phyloP scores from a whole-genome alignment of 306 rosid genomes.

The Cucurbita moschata region DNA sequence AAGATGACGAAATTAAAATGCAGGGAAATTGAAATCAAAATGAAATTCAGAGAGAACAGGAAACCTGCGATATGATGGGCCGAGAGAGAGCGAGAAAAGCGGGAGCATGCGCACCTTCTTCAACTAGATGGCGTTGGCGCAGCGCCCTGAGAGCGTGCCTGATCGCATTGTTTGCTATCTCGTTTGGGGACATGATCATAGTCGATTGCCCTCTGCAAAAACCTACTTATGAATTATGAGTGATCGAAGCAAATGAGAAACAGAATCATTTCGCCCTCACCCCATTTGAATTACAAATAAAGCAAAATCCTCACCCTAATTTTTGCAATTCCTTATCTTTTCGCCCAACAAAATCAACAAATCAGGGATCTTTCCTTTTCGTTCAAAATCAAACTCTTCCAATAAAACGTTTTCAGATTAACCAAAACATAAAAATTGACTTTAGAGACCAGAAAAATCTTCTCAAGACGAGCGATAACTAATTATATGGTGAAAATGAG shows the following conservation, averaged over 20 bases:
- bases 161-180: constrained; percentile 50
- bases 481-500: too few relatives aligned
- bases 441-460: too few relatives aligned
- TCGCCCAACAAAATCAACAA: not conserved
- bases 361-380: not conserved
- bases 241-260: constrained; percentile 1
- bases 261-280: not conserved
- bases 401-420: not conserved
- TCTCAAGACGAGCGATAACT: too few relatives aligned
- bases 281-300: not conserved
- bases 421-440: not conserved
- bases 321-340: not conserved
- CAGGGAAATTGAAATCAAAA: not conserved
- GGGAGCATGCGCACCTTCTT: constrained; percentile 97
- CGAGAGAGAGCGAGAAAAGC: constrained; percentile 59
- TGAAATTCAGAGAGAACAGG: not conserved
- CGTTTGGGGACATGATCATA: constrained; percentile 6
- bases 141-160: constrained; percentile 70
- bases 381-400: not conserved
- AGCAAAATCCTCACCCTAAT: not conserved
- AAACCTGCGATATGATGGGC: constrained; percentile 58
- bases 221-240: constrained; percentile 8
- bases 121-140: constrained; percentile 71
- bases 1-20: not conserved
- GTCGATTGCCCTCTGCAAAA: not conserved